These are phyloP conservation scores for Cladochytrium replicatum DNA, from an alignment of 192 early-diverging fungal species.

Conservation along the genomic window DNA sequence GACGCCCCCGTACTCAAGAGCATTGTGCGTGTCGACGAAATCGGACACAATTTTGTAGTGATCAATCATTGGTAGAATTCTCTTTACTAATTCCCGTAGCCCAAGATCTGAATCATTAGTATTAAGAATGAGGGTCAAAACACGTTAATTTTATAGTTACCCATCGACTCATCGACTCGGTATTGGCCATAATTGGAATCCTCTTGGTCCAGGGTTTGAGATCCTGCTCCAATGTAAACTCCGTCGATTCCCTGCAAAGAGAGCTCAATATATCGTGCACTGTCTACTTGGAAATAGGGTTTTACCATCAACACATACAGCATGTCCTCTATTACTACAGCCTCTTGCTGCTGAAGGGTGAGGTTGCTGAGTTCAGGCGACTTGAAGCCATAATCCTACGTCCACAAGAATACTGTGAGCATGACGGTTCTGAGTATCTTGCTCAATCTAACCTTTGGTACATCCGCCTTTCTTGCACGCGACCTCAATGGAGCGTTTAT, in stretches of 20 bases:
- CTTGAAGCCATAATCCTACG: too few species aligned
- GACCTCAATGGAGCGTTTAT: too few species aligned
- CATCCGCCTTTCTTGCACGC: too few species aligned
- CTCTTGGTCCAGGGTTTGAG: too few species aligned
- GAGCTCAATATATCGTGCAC: neutral
- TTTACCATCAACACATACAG: slow-evolving; percentile 75
- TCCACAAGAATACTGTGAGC: too few species aligned
- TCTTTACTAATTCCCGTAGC: slow-evolving; percentile 60
- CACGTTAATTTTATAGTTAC: too few species aligned
- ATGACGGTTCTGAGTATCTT: too few species aligned
- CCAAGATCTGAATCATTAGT: slow-evolving; percentile 54
- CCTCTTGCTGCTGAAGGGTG: slow-evolving; percentile 52
- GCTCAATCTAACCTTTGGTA: too few species aligned
- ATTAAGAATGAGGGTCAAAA: too few species aligned
- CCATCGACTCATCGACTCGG: too few species aligned
- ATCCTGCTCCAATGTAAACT: slow-evolving; percentile 32
- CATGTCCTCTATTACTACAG: slow-evolving; percentile 77
- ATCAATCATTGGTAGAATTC: slow-evolving; percentile 66
- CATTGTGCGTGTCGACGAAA: slow-evolving; percentile 65
- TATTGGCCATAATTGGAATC: too few species aligned
- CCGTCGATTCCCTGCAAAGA: slow-evolving; percentile 68
- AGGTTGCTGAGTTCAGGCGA: too few species aligned
- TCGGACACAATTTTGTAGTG: slow-evolving; percentile 66
- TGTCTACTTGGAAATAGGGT: neutral
- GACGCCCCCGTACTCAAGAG: slow-evolving; percentile 73